Conservation (phyloP, 2,329 filamentous ascomycete genomes). For the Dactylellina sp. region DNA sequence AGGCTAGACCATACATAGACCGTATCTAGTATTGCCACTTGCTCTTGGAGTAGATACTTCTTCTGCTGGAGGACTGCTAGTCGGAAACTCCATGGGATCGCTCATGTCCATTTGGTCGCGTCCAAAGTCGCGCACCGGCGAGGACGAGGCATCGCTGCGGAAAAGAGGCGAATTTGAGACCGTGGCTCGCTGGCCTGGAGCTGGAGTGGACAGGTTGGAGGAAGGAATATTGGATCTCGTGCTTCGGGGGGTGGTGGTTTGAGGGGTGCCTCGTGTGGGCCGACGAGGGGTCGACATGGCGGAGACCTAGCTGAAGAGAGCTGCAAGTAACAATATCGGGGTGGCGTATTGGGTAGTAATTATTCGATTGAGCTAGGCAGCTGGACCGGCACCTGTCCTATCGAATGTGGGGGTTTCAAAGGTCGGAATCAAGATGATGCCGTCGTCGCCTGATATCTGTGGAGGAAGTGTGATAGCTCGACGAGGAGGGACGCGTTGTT, state of each 20-base stretch:
- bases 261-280: slow-evolving; percentile 49
- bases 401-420: not conserved
- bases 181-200: slow-evolving; percentile 1
- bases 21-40: slow-evolving; percentile 15
- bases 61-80: slow-evolving; percentile 46
- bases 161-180: slow-evolving; percentile 41
- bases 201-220: slow-evolving; percentile 28
- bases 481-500: slow-evolving; percentile 39
- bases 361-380: slow-evolving; percentile 11
- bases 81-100: slow-evolving; percentile 47
- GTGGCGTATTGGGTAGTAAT: not conserved
- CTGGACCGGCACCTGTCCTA: not conserved
- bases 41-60: slow-evolving; percentile 41
- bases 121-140: slow-evolving; percentile 32
- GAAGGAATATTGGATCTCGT: slow-evolving; percentile 25
- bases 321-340: not conserved
- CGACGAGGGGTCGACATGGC: slow-evolving; percentile 56
- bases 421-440: slow-evolving; percentile 7
- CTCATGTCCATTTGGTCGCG: slow-evolving; percentile 55
- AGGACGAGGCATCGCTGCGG: slow-evolving; percentile 43
- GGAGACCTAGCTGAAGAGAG: slow-evolving; percentile 15
- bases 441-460: slow-evolving; percentile 3
- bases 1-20: slow-evolving; percentile 8
- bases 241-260: slow-evolving; percentile 48
- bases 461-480: slow-evolving; percentile 10